phyloP scores from a whole-genome alignment of 176 grass and related monocot species.

The Triticum monococcum region DNA sequence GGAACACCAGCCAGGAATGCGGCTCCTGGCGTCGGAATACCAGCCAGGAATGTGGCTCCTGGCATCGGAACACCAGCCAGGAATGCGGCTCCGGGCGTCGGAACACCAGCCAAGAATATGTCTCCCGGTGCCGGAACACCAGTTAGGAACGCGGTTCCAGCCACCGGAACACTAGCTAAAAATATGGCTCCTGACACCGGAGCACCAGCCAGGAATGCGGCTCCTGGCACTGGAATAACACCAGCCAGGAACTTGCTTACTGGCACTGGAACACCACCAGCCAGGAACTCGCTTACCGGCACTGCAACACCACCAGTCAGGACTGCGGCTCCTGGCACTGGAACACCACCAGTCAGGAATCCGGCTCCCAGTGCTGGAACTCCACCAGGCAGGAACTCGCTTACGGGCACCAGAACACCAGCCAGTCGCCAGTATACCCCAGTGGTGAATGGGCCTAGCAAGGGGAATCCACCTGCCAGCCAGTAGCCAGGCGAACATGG shows the following conservation, averaged over 20 bases:
- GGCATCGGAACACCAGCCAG: no score
- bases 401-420: not conserved
- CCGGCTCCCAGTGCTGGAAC: not conserved
- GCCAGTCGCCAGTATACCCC: not conserved
- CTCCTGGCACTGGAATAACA: not conserved
- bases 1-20: no score
- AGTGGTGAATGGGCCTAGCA: not conserved
- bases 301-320: not conserved
- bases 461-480: constrained; percentile 20
- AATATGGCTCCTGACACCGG: not conserved
- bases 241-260: not conserved
- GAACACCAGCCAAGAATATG: not conserved
- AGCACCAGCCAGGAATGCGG: not conserved
- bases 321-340: not conserved
- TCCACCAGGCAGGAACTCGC: not conserved
- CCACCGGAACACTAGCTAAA: not conserved
- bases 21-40: no score
- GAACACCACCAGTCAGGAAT: not conserved
- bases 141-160: not conserved
- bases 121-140: not conserved
- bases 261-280: not conserved
- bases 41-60: no score
- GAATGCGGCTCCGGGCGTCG: not conserved
- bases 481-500: constrained; percentile 27
- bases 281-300: not conserved